Evolutionary conservation across 164 flowering plant genomes (phyloP), one percentile per base, ranked within the genome.

Genomic region (Tinospora cordifolia): DNA sequence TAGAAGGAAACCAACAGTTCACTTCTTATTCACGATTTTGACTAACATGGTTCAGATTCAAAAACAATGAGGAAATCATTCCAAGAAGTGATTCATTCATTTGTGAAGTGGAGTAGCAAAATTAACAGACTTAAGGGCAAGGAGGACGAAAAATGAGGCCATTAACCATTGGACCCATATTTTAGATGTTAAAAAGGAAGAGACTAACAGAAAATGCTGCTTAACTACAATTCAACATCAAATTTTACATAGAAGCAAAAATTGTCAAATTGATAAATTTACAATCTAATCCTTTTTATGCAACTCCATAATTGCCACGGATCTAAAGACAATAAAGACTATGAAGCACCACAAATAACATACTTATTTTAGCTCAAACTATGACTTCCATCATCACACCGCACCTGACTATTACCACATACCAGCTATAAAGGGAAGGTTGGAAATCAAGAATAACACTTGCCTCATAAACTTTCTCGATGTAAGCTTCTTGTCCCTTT

Each of bases 401-500:
- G 36, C 4, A 30, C 36, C 36, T 30, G 2, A 30, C 36, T 1
- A 30, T 8, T 41, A 11, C 46, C 46, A 41, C 36, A 30, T 30
- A 30, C 36, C 36, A 30, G 36, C 36, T 30, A 41, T 41, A 41
- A 41, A 41, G 46, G 8, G 46, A 8, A 41, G 46, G 9, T 41
- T 41, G 46, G 13, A 41, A 41, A 4, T 51, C 34, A 17, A 57
- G 39, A 66, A 15, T 57, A 26, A 54, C 21, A 73, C 66, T 17
- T 74, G 90, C 97, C 92, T 92, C 99, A 49, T 94, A 92, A 25
- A 86, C 63, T 79, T 92, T 94, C 81, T 94, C 96, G 65, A 94
- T 89, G 77, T 80, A 94, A 75, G 96, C 90, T 78, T 92, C 99
- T 75, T 92, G 99, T 40, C 93, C 98, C 82, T 92, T 92, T 75